A percentile compares a stretch with the other conserved stretches of the same genome.
Conservation (phyloP, 768 basidiomycete genomes). For the Lentinula boryana region DNA sequence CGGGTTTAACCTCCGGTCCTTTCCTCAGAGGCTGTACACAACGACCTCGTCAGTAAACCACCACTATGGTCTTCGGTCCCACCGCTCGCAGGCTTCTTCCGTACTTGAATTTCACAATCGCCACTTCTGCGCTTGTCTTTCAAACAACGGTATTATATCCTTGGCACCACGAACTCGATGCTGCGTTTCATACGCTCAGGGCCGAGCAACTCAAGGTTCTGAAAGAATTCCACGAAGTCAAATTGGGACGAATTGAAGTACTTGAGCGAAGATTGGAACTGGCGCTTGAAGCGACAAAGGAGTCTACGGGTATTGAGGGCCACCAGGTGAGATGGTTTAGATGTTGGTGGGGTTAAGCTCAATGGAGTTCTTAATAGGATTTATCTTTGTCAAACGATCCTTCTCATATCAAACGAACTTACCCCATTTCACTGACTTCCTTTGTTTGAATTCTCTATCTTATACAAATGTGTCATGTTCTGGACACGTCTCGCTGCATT, state of each 20-base stretch:
- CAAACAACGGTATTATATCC: slow-evolving; percentile 20
- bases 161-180: slow-evolving; percentile 19
- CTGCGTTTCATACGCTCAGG: slow-evolving; percentile 13
- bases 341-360: neutral
- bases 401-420: neutral
- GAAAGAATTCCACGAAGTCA: slow-evolving; percentile 14
- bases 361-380: neutral
- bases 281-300: neutral
- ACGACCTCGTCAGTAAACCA: neutral
- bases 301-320: neutral
- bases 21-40: neutral
- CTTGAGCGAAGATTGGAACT: slow-evolving; percentile 4
- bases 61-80: slow-evolving; percentile 14
- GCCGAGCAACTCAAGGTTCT: slow-evolving; percentile 12
- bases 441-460: too few species aligned
- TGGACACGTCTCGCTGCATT: too few species aligned
- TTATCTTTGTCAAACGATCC: neutral
- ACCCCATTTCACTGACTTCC: too few species aligned
- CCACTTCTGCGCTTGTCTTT: slow-evolving; percentile 15
- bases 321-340: slow-evolving; percentile 4
- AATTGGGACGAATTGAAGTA: slow-evolving; percentile 10
- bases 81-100: slow-evolving; percentile 14
- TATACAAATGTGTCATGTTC: too few species aligned
- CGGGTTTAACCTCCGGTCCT: neutral
- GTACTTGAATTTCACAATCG: slow-evolving; percentile 17